Base-by-base conservation (phyloP, 1,284 basidiomycete genomes). In the Polyporus tsugae region DNA sequence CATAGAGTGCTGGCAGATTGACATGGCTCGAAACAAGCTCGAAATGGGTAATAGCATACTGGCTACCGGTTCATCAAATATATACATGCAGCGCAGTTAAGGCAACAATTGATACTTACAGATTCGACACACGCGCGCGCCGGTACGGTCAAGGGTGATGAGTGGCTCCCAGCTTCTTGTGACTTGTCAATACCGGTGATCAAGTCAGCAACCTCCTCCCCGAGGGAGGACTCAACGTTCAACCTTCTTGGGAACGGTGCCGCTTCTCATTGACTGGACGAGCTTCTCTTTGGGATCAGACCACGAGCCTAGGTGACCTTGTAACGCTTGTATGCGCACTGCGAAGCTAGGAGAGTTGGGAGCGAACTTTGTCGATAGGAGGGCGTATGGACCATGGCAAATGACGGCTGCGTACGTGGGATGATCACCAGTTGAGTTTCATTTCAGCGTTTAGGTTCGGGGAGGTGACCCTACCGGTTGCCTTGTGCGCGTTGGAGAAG, bases 291-390 rank as follows among this genome's bases (percentile, higher is more conserved):
- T 72, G 36, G 70, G 70, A 61, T 78, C 73, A 6, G 76, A 77
- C 76, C 73, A 76, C 4, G 76, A 77, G n/a, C n/a, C n/a, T n/a
- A n/a, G 10, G 76, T 77, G 62, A 77, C 72, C 65, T 74, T 71
- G 75, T 77, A 75, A 36, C 75, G 76, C 63, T 73, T 73, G 72
- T 76, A 77, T 25, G 77, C 29, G 29, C 2, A 29, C 2, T 29
- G 29, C 76, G 68, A 79, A 78, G n/a, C 75, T 75, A 1, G 67
- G 60, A 0, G 71, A 73, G 59, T 67, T 66, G 11, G 75, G 73
- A 6, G 75, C 74, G 62, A 71, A 71, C 60, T 76, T 75, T 29
- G 78, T 77, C 7, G 77, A 78, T 19, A 77, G 73, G 13, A 78
- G 69, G 10, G 75, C 77, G 65, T 74, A 75, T 13, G 75, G 77